Evolutionary conservation across 768 basidiomycete genomes (phyloP).

Genomic region (Leucocoprinus sp.): DNA sequence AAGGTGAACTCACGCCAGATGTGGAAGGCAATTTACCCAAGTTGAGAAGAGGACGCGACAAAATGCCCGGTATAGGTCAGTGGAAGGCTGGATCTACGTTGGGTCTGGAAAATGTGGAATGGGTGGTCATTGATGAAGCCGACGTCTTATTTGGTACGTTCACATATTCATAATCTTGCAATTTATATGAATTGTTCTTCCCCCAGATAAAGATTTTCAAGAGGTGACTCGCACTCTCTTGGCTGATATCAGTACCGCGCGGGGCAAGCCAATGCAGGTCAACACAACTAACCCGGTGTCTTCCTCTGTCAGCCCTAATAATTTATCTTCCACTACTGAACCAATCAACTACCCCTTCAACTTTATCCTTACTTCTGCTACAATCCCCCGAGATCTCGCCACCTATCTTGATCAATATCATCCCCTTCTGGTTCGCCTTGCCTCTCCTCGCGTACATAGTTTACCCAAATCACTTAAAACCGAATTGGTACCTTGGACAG

Average conservation of each 20-base stretch:
- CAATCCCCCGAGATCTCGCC: slow-evolving; percentile 72
- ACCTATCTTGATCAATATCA: slow-evolving; percentile 55
- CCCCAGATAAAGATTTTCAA: slow-evolving; percentile 73
- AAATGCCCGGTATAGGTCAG: slow-evolving; percentile 29
- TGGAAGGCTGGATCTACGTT: slow-evolving; percentile 44
- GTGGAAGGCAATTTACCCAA: slow-evolving; percentile 12
- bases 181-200: not conserved
- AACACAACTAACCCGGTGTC: slow-evolving; percentile 15
- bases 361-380: slow-evolving; percentile 76
- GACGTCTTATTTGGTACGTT: slow-evolving; percentile 78
- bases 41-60: slow-evolving; percentile 18
- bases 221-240: slow-evolving; percentile 64
- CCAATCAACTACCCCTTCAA: slow-evolving; percentile 65
- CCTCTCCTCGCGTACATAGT: slow-evolving; percentile 73
- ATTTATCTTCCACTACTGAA: slow-evolving; percentile 11
- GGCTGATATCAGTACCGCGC: slow-evolving; percentile 59
- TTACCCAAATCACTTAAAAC: slow-evolving; percentile 64
- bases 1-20: slow-evolving; percentile 16
- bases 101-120: slow-evolving; percentile 66
- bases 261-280: slow-evolving; percentile 37
- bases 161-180: not conserved
- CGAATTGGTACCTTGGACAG: slow-evolving; percentile 69
- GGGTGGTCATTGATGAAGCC: slow-evolving; percentile 89
- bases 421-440: slow-evolving; percentile 59
- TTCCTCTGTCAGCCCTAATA: slow-evolving; percentile 15